These are phyloP conservation scores for Fusarium sp. DNA, from an alignment of 2,329 filamentous ascomycete species.

Conservation along the genomic window DNA sequence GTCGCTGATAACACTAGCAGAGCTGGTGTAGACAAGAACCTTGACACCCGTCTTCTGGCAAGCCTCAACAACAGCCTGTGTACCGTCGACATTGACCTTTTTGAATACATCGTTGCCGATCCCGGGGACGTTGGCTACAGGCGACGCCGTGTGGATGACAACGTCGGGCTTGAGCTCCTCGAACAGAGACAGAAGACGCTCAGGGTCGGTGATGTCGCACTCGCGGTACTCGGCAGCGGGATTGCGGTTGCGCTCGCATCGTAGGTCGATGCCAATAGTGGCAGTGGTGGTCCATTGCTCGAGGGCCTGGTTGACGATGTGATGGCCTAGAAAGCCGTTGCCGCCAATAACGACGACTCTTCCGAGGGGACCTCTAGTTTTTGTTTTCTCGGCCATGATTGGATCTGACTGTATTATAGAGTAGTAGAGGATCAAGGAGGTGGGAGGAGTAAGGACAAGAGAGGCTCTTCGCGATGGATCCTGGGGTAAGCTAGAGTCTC, in stretches of 20 bases:
- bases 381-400: conserved; percentile 22
- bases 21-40: conserved; percentile 92
- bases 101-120: conserved; percentile 75
- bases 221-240: conserved; percentile 75
- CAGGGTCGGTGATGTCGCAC: conserved; percentile 81
- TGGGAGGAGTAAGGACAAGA: conserved; percentile 21
- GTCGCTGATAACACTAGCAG: conserved; percentile 88
- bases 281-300: conserved; percentile 64
- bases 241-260: conserved; percentile 78
- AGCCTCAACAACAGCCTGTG: conserved; percentile 81
- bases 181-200: conserved; percentile 75
- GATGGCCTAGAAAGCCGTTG: conserved; percentile 87
- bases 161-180: conserved; percentile 79
- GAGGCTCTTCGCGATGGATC: conserved; percentile 14
- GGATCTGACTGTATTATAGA: conserved; percentile 1
- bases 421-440: conserved; percentile 16
- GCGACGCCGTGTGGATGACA: conserved; percentile 92
- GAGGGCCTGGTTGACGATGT: conserved; percentile 82
- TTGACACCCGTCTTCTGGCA: conserved; percentile 79
- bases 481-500: conserved; percentile 22
- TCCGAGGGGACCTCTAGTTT: conserved; percentile 66
- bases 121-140: conserved; percentile 69
- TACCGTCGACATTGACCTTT: conserved; percentile 91
- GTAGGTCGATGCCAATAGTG: conserved; percentile 81
- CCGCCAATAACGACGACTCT: conserved; percentile 85